These are phyloP conservation scores for Russula compacta DNA, from an alignment of 768 basidiomycete genomes.

Conservation along the genomic window DNA sequence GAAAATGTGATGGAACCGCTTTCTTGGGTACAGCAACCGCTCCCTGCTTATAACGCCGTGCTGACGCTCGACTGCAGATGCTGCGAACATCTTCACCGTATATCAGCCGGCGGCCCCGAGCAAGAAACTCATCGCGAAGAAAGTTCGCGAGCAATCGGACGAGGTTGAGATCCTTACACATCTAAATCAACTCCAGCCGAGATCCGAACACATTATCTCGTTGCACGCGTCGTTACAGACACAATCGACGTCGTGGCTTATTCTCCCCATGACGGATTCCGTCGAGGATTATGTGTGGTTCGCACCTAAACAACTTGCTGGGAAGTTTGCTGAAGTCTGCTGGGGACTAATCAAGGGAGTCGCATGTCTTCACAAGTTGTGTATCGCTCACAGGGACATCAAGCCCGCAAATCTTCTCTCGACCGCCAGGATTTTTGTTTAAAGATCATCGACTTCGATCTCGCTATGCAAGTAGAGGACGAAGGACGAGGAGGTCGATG, in stretches of 20 bases:
- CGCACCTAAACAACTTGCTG: too few relatives aligned
- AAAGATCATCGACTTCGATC: too few relatives aligned
- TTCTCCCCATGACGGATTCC: background rate
- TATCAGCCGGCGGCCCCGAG: too few relatives aligned
- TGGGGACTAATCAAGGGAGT: too few relatives aligned
- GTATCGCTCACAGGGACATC: background rate
- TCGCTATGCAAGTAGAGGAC: background rate
- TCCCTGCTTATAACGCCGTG: background rate
- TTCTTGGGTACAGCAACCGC: background rate
- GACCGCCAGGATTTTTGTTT: too few relatives aligned
- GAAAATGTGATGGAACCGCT: background rate
- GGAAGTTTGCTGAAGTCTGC: too few relatives aligned
- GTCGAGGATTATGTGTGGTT: too few relatives aligned
- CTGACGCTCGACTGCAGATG: background rate
- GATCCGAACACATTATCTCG: background rate
- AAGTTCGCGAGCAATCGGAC: too few relatives aligned
- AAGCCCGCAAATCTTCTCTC: too few relatives aligned
- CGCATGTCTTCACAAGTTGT: too few relatives aligned
- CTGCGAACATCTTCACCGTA: background rate
- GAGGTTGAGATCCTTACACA: background rate
- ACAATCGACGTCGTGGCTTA: background rate
- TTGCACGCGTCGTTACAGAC: background rate
- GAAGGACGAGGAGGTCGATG: background rate
- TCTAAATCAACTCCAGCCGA: background rate
- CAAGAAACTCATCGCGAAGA: too few relatives aligned